Evolutionary conservation across 345 rosid genomes (phyloP).

Genomic region (Rhodamnia rubescens): DNA sequence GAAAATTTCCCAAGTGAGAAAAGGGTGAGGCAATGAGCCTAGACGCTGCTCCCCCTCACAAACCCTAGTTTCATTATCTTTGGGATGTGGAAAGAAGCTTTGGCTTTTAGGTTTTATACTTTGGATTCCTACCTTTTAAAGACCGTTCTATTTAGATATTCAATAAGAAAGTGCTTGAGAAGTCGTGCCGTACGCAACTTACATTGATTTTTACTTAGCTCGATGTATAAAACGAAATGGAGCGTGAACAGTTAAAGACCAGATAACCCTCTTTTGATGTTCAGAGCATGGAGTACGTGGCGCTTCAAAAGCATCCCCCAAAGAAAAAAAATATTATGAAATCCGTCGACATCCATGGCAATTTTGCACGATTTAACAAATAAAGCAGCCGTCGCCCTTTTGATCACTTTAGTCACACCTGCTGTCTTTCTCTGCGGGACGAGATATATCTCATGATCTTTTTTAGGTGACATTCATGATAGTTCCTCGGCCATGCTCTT

Average conservation of each 20-base stretch:
- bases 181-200: not conserved
- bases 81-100: conserved; percentile 19
- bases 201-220: not conserved
- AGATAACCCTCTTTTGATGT: not conserved
- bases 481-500: not conserved
- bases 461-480: not conserved
- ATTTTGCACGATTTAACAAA: not conserved
- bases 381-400: conserved; percentile 7
- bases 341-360: not conserved
- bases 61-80: not conserved
- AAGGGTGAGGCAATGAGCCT: conserved; percentile 3
- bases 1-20: not conserved
- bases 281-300: not conserved
- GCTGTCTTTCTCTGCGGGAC: not conserved
- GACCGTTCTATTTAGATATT: not conserved
- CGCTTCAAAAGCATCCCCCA: not conserved
- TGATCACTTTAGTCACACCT: not conserved
- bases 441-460: not conserved
- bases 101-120: conserved; percentile 40
- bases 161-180: not conserved
- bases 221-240: not conserved
- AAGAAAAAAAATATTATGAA: not conserved
- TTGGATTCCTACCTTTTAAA: conserved; percentile 56
- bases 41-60: conserved; percentile 15
- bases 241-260: not conserved